Conservation (phyloP, 2,329 filamentous ascomycete genomes). For the Penicillium sp. region DNA sequence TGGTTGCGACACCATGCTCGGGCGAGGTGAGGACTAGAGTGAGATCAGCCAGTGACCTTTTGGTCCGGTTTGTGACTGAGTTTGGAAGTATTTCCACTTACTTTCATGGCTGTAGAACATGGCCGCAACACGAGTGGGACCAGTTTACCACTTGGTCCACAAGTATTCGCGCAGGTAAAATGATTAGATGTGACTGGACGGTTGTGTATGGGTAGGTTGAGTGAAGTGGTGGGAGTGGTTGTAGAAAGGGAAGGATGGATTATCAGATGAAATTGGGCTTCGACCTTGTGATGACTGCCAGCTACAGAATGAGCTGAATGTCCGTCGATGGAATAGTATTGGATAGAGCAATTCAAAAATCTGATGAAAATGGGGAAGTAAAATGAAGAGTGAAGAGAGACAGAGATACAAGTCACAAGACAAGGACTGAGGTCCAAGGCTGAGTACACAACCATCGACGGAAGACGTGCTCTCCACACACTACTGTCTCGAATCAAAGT, state of each 20-base stretch:
- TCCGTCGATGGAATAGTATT: not conserved
- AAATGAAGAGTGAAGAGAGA: not conserved
- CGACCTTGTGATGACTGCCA: not conserved
- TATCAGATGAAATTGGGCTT: not conserved
- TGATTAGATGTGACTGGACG: not conserved
- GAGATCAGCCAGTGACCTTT: slow-evolving; percentile 21
- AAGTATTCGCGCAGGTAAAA: not conserved
- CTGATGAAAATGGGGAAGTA: not conserved
- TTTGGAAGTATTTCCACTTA: slow-evolving; percentile 44
- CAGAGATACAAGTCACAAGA: not conserved
- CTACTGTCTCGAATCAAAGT: not conserved
- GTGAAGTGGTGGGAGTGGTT: not conserved
- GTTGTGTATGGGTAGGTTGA: not conserved
- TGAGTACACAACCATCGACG: not conserved
- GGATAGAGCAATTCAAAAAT: not conserved
- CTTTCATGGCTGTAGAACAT: slow-evolving; percentile 99
- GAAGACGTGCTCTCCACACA: not conserved
- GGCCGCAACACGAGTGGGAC: slow-evolving; percentile 4
- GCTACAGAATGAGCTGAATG: not conserved
- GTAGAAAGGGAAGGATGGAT: not conserved
- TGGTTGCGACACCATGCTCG: slow-evolving; percentile 88
- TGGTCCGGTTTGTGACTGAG: not conserved
- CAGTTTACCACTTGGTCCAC: not conserved
- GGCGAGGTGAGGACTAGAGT: slow-evolving; percentile 69
- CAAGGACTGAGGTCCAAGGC: not conserved